Evolutionary conservation across 768 basidiomycete genomes (phyloP).

Genomic region (Mrakia gelida): DNA sequence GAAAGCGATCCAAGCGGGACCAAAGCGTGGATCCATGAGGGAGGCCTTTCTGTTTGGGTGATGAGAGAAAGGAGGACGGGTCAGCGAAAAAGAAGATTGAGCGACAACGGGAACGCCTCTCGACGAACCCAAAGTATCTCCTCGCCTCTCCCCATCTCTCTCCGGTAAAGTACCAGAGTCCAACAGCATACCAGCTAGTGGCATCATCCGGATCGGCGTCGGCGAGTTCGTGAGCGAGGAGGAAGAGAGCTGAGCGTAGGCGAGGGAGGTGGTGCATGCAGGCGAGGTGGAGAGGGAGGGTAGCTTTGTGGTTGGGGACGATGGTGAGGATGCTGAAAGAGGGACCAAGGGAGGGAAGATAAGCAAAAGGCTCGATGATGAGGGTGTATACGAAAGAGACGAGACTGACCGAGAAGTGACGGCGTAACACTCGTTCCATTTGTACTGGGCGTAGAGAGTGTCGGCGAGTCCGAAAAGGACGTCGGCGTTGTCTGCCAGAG

Average conservation of each 20-base stretch:
- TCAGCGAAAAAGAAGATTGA: background rate
- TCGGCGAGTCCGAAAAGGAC: constrained; percentile 87
- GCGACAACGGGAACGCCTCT: background rate
- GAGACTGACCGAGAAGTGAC: constrained; percentile 68
- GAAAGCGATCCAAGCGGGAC: constrained; percentile 95
- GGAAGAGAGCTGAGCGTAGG: constrained; percentile 86
- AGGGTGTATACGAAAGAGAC: constrained; percentile 17
- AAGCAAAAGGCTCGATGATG: background rate
- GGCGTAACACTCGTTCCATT: constrained; percentile 90
- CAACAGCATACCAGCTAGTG: constrained; percentile 97
- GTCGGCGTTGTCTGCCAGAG: constrained; percentile 84
- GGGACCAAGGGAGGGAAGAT: background rate
- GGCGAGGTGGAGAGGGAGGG: constrained; percentile 90
- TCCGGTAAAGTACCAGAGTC: constrained; percentile 87
- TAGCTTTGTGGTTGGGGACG: constrained; percentile 78
- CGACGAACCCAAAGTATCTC: constrained; percentile 83
- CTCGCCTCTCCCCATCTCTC: constrained; percentile 85
- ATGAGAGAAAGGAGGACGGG: no score
- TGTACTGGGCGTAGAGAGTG: constrained; percentile 76
- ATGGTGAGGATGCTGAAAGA: constrained; percentile 69
- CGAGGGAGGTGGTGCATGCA: constrained; percentile 96
- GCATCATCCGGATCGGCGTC: constrained; percentile 89
- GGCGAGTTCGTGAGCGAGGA: constrained; percentile 93
- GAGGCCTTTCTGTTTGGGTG: constrained; percentile 74
- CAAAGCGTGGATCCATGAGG: constrained; percentile 92